phyloP scores from a whole-genome alignment of 2,329 filamentous ascomycete genomes.

The Sclerotinia glacialis region DNA sequence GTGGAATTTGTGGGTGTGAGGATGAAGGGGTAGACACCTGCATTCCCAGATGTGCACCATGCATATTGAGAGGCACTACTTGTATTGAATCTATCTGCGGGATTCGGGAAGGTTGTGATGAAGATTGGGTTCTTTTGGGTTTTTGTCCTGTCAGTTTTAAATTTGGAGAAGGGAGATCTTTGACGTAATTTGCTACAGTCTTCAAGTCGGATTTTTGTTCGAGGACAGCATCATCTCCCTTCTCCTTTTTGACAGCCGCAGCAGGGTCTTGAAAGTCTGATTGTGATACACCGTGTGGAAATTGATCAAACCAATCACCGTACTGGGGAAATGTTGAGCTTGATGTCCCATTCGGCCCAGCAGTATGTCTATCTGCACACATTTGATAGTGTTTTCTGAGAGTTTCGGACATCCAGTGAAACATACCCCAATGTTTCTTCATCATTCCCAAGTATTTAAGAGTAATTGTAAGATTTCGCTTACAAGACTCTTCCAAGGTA shows the following conservation, averaged over 20 bases:
- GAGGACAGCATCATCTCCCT: constrained; percentile 80
- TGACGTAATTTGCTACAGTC: constrained; percentile 92
- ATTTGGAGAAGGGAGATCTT: constrained; percentile 60
- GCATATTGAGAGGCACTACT: constrained; percentile 30
- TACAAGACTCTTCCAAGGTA: constrained; percentile 71
- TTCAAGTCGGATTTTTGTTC: constrained; percentile 88
- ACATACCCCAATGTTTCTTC: constrained; percentile 99
- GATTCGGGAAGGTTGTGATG: constrained; percentile 29
- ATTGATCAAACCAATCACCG: constrained; percentile 94
- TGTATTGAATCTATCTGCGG: constrained; percentile 31
- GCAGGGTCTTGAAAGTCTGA: constrained; percentile 79
- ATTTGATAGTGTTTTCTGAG: constrained; percentile 83
- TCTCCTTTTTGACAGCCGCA: constrained; percentile 65
- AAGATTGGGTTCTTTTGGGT: constrained; percentile 41
- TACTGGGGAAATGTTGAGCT: constrained; percentile 78
- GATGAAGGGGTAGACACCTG: constrained; percentile 1
- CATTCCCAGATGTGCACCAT: constrained; percentile 17
- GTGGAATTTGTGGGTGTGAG: constrained; percentile 23
- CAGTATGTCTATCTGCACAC: constrained; percentile 72
- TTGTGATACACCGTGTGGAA: constrained; percentile 85
- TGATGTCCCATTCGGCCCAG: constrained; percentile 48
- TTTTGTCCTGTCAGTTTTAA: constrained; percentile 41
- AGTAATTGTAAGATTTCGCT: constrained; percentile 81
- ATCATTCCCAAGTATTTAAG: constrained; percentile 89
- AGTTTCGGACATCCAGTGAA: constrained; percentile 93